phyloP scores from a whole-genome alignment of 805 yeast species.

The Diddensiella caesifluorescens region DNA sequence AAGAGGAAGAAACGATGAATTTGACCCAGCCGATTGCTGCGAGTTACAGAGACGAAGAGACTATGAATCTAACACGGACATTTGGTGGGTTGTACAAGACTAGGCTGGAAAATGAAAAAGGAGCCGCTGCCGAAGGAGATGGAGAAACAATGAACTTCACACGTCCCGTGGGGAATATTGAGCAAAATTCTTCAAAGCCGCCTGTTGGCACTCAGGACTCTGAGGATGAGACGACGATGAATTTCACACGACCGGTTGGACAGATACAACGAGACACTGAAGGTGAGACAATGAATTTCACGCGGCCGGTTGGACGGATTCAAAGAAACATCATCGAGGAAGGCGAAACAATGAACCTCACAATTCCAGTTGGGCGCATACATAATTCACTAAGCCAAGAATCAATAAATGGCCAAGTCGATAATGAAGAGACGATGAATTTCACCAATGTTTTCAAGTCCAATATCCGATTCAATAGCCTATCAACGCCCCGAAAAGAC shows the following conservation, averaged over 20 bases:
- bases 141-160: conserved; percentile 5
- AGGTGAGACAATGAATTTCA: conserved; percentile 18
- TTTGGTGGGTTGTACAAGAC: not conserved
- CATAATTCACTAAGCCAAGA: conserved; percentile 4
- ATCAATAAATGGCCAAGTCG: not conserved
- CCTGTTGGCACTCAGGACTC: too few relatives aligned
- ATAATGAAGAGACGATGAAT: conserved; percentile 4
- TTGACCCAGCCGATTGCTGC: conserved; percentile 1
- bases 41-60: conserved; percentile 3
- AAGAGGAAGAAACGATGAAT: conserved; percentile 4
- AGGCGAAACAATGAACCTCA: conserved; percentile 16
- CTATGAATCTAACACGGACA: conserved; percentile 9
- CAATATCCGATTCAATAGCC: too few relatives aligned
- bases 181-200: too few relatives aligned
- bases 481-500: too few relatives aligned
- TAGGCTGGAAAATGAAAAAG: not conserved
- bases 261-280: not conserved
- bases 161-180: not conserved
- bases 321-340: conserved; percentile 13
- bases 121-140: not conserved
- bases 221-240: conserved; percentile 19
- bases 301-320: conserved; percentile 11
- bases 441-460: conserved; percentile 1
- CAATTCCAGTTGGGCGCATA: conserved; percentile 11
- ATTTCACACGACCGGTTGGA: conserved; percentile 10